Base-by-base conservation (phyloP, 164 flowering plant genomes). In the Tetrastigma voinierianum region DNA sequence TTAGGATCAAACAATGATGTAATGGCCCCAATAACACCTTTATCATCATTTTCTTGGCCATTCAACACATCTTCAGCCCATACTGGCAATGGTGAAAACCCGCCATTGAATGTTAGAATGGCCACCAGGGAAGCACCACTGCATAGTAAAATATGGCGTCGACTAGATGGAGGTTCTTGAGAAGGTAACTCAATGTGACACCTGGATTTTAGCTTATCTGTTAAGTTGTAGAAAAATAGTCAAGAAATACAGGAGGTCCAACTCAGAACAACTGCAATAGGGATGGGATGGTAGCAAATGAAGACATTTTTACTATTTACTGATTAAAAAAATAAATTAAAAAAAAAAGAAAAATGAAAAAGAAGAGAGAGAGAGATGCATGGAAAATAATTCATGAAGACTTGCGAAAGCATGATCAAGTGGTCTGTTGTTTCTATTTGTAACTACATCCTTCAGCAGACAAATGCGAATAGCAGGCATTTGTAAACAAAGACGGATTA, bases 1-100 rank as follows among this genome's bases (percentile, higher is more conserved):
- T 90, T 83, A 9, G 98, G 94, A 74, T 91, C 94, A 69, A 95
- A 82, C 69, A 95, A 65, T 40, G 98, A 76, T 68, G 82, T 79
- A 3, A 95, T 55, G 4, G 87, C 67, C n/a, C 87, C 96, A 59
- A 90, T 13, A 24, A 95, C 20, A n/a, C 90, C 86, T 14, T 57
- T 57, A 6, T 75, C 74, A 45, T 82, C 87, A 10, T 82, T 78
- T n/a, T 76, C 81, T 58, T 59, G 59, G 40, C 52, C 73, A 21
- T 71, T 72, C 32, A 73, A 60, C 19, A 67, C 75, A 1, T 87
- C 94, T 64, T 73, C 87, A 21, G 91, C 91, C 70, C 65, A 58
- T 49, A 65, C 82, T 10, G 72, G 75, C 54, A 69, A 75, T 25
- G 87, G 80, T n/a, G 67, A 59, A 23, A 77, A 57, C n/a, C 74